Conservation (phyloP, 2,329 filamentous ascomycete species). For the Fusarium vanettenii region DNA sequence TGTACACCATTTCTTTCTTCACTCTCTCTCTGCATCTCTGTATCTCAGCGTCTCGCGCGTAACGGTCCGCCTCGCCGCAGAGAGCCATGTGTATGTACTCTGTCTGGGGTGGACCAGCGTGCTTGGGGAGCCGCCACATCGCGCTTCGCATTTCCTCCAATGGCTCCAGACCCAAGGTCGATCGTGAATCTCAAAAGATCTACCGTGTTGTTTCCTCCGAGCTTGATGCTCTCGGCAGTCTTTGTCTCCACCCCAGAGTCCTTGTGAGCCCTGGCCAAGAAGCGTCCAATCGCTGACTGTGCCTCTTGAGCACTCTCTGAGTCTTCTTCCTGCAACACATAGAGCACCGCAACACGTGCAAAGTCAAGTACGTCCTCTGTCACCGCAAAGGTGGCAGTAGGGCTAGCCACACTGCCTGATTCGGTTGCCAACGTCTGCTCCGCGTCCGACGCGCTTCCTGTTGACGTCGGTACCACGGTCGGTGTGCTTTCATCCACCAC, state of each 20-base stretch:
- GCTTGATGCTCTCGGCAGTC: slow-evolving; percentile 55
- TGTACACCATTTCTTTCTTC: slow-evolving; percentile 32
- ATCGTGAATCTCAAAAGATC: slow-evolving; percentile 62
- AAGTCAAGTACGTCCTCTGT: slow-evolving; percentile 72
- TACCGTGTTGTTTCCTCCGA: slow-evolving; percentile 59
- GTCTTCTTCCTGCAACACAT: slow-evolving; percentile 67
- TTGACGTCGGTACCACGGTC: slow-evolving; percentile 14
- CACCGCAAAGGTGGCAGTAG: slow-evolving; percentile 55
- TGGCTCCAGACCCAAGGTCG: slow-evolving; percentile 48
- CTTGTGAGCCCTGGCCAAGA: slow-evolving; percentile 60
- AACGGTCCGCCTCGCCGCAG: slow-evolving; percentile 21
- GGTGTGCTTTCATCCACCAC: slow-evolving; percentile 39
- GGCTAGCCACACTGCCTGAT: slow-evolving; percentile 12
- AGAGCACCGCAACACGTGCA: slow-evolving; percentile 71
- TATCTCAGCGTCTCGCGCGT: neutral
- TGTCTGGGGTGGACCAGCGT: neutral
- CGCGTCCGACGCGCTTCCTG: slow-evolving; percentile 11
- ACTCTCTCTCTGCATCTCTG: neutral
- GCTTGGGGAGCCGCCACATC: slow-evolving; percentile 4
- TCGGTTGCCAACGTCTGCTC: slow-evolving; percentile 22
- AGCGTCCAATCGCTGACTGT: slow-evolving; percentile 64
- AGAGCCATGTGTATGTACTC: neutral
- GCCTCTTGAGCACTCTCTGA: slow-evolving; percentile 64
- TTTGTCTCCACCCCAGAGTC: slow-evolving; percentile 46
- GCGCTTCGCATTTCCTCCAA: slow-evolving; percentile 44